Conservation (phyloP, 257 asterid genomes). For the Anisodus acutangulus region DNA sequence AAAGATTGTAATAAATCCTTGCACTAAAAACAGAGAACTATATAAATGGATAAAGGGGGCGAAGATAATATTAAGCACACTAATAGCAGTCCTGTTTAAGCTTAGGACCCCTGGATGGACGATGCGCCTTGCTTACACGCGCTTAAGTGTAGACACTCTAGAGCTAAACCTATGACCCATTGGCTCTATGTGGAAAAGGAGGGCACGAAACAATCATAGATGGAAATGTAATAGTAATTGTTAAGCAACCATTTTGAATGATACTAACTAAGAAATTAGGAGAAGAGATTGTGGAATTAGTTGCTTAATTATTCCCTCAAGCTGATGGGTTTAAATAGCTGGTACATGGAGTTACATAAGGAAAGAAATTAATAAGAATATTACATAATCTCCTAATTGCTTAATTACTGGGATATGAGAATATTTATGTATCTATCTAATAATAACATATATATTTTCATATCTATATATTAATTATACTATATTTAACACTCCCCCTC, state of each 20-base stretch:
- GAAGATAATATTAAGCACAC: not conserved
- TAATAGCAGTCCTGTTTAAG: not conserved
- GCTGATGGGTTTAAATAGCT: too few species aligned
- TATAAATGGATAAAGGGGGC: not conserved
- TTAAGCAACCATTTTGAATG: not conserved
- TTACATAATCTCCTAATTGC: too few species aligned
- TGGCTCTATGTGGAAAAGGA: not conserved
- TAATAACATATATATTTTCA: too few species aligned
- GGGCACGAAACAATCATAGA: not conserved
- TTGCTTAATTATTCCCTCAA: too few species aligned
- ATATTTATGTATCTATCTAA: too few species aligned
- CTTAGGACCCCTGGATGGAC: not conserved
- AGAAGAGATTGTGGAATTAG: too few species aligned
- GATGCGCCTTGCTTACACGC: not conserved
- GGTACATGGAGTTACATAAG: too few species aligned
- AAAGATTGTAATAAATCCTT: slow-evolving; percentile 1
- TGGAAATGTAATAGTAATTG: not conserved
- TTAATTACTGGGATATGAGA: too few species aligned
- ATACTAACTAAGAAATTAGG: not conserved
- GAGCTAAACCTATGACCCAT: not conserved
- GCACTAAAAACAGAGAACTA: not conserved
- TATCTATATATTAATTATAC: too few species aligned
- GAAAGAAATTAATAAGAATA: too few species aligned
- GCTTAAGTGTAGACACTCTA: not conserved
- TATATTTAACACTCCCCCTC: too few species aligned